Evolutionary conservation across 768 basidiomycete species (phyloP).

Genomic region (Pulveroboletus sp.): DNA sequence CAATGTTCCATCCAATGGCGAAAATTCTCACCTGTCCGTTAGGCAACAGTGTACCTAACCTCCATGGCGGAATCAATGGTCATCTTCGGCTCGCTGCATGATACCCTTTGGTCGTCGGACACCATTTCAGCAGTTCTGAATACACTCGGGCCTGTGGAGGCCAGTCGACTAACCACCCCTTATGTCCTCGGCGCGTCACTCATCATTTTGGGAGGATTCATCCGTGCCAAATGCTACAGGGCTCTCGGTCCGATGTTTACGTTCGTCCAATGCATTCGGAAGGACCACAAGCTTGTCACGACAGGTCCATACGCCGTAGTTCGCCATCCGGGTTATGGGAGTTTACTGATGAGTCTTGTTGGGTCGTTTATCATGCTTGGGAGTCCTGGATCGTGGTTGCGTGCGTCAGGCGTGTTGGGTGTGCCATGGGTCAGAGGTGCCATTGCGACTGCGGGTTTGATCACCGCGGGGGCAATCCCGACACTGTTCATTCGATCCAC

Average conservation of each 20-base stretch:
- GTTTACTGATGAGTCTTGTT: not conserved
- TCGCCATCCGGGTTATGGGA: conserved; percentile 29
- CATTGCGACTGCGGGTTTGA: not conserved
- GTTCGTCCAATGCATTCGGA: conserved; percentile 15
- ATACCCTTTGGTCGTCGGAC: not conserved
- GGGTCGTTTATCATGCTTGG: not conserved
- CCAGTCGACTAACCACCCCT: conserved; percentile 1
- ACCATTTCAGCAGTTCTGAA: not conserved
- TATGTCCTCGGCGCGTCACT: conserved; percentile 8
- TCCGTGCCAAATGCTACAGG: conserved; percentile 7
- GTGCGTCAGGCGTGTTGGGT: not conserved
- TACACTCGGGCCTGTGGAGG: conserved; percentile 10
- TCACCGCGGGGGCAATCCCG: not conserved
- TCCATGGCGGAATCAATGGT: not conserved
- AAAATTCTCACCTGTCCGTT: not conserved
- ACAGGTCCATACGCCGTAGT: conserved; percentile 25
- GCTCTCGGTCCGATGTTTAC: conserved; percentile 23
- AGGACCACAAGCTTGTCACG: conserved; percentile 26
- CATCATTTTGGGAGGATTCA: not conserved
- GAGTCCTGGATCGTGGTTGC: conserved; percentile 2
- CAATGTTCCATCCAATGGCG: not conserved
- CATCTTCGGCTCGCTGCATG: not conserved
- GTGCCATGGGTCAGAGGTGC: not conserved
- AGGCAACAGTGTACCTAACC: not conserved
- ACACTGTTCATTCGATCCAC: conserved; percentile 13